A percentile compares a stretch with the other conserved stretches of the same genome.
phyloP scores from a whole-genome alignment of 805 yeast genomes.

The Saccharomycopsis microspora region DNA sequence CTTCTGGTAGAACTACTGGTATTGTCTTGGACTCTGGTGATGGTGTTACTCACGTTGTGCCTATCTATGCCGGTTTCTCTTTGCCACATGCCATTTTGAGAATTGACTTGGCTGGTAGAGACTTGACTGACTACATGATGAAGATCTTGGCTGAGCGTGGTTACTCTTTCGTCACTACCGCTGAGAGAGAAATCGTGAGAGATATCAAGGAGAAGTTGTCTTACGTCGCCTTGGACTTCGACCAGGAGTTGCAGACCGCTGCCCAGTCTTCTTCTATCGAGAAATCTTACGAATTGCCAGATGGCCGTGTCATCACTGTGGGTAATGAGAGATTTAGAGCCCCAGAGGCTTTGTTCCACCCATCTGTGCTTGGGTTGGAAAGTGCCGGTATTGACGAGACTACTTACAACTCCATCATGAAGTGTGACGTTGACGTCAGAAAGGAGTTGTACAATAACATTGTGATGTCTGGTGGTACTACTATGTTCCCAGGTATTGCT shows the following conservation, averaged over 20 bases:
- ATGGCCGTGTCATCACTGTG: constrained; percentile 98
- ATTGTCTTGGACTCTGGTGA: constrained; percentile 99
- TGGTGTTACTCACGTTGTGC: constrained; percentile 99
- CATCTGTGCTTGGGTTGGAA: constrained; percentile 54
- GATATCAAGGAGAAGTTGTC: constrained; percentile 98
- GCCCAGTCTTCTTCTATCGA: constrained; percentile 96
- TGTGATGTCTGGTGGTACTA: constrained; percentile 99
- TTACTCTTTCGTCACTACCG: constrained; percentile 96
- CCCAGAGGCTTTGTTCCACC: constrained; percentile 99
- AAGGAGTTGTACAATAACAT: constrained; percentile 98
- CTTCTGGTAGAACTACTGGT: constrained; percentile 99
- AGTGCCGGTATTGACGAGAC: constrained; percentile 99
- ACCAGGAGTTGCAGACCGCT: constrained; percentile 99
- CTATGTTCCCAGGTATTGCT: constrained; percentile 99
- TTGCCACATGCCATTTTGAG: constrained; percentile 98
- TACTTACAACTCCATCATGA: constrained; percentile 87
- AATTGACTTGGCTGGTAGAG: constrained; percentile 99
- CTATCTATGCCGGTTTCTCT: constrained; percentile 99
- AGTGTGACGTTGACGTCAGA: constrained; percentile 98
- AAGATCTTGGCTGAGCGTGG: constrained; percentile 98
- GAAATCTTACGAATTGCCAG: constrained; percentile 98
- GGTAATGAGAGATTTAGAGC: constrained; percentile 99
- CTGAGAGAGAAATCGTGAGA: constrained; percentile 71
- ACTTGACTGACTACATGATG: constrained; percentile 97
- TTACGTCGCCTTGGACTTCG: constrained; percentile 98